Evolutionary conservation across 192 early-diverging fungal genomes (phyloP), one percentile per base, ranked within the genome.

Genomic region (Geranomyces variabilis): DNA sequence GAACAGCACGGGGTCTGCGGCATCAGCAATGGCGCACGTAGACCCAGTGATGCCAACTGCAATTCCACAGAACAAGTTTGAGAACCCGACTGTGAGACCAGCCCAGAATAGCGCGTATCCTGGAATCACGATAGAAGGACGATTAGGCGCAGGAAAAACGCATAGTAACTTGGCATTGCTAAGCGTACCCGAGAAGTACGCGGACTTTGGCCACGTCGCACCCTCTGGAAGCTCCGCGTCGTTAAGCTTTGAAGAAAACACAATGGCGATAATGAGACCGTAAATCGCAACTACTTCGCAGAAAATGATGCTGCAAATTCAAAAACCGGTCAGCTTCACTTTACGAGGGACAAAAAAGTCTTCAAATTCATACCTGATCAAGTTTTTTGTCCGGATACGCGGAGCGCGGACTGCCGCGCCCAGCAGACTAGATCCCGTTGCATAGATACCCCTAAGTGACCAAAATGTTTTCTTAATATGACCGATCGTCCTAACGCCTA

Each of bases 211-310:
- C 63, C 56, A 74, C 28, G 63, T 66, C 7, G 53, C 64, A 0
- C 71, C 71, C 22, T 43, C 36, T 15, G 48, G 62, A 19, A 74
- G 62, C 45, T 74, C 84, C 3, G 87, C 84, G 24, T 65, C 71
- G 30, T 83, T 84, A 12, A 97, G 73, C 76, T 96, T 96, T 13
- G 93, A 84, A 9, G 92, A 92, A 76, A 95, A 97, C 36, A 99
- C 93, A 71, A 99, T 99, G 24, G 94, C 93, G 88, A 99, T 96
- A 73, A 99, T 97, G 28, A 99, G 86, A 64, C 96, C 96, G 83
- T 99, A 99, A 70, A 99, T 99, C 69, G 95, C 96, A 13, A 99
- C 96, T 57, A 97, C 97, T 83, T 99, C 97, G 82, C 95, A 99
- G 75, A 99, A 99, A 77, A 97, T 99, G 70, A 99, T 96, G 73